Base-by-base conservation (phyloP, 1,284 basidiomycete species). In the Ceratobasidium sp. region DNA sequence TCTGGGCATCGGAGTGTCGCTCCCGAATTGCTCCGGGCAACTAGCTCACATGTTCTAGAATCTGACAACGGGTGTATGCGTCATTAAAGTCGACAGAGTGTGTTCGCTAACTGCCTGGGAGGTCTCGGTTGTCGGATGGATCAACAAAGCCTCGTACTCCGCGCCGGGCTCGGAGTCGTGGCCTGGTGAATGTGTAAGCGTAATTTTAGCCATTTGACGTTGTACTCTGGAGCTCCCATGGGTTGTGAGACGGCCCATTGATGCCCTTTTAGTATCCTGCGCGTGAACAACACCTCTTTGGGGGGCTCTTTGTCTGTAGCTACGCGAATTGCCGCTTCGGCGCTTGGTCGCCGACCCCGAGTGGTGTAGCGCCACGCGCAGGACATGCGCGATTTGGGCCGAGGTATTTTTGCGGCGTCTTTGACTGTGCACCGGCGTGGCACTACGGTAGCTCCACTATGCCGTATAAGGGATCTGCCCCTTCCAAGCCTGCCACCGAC, bases 361-460 rank as follows among this genome's bases (percentile, higher is more conserved):
- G 62, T 38, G 73, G 57, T 64, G 38, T n/a, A 35, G 38, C 46
- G 73, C 62, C 62, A 75, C 50, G 62, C 60, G 73, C 50, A 62
- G 62, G 46, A 75, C 73, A 75, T 55, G 73, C 33, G 73, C 73
- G n/a, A 54, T 55, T 55, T 66, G 46, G 73, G 57, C 62, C 57
- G 73, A 65, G 73, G 33, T 65, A 75, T 65, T 75, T 75, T 75
- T 48, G 73, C 73, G 35, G 62, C 52, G n/a, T n/a, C 55, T 46
- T 46, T 75, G 73, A 66, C 62, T 66, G 60, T 75, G 73, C 73
- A 65, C 65, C 62, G 48, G 73, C 62, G 73, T 75, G 73, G 73
- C 73, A 62, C 73, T 64, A 48, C 70, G 54, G 35, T 41, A 54
- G 27, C 35, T 48, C 70, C 33, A 20, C 70, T 62, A 62, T 23